These are phyloP conservation scores for Colletotrichum horii DNA, from an alignment of 2,329 filamentous ascomycete species.

Conservation along the genomic window DNA sequence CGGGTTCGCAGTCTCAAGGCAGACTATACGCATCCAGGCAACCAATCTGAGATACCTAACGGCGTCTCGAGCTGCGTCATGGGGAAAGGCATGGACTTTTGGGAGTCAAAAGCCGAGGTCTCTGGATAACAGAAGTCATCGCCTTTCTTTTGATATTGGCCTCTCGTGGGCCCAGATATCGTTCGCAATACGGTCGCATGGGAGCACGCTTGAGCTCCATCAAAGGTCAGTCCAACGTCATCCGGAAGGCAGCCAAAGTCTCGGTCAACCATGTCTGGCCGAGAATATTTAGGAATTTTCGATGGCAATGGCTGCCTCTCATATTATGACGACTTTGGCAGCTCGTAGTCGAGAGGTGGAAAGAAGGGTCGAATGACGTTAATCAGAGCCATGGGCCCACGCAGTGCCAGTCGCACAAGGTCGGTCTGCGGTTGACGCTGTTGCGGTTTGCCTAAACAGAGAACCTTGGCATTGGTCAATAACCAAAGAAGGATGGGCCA, in stretches of 20 bases:
- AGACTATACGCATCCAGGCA: not conserved
- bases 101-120: too few relatives aligned
- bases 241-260: not conserved
- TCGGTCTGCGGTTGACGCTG: not conserved
- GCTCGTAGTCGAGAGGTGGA: not conserved
- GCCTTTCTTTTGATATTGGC: not conserved
- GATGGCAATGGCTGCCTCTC: not conserved
- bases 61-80: not conserved
- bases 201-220: not conserved
- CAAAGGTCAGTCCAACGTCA: not conserved
- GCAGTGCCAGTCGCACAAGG: not conserved
- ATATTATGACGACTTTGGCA: not conserved
- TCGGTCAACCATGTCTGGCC: not conserved
- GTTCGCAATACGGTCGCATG: not conserved
- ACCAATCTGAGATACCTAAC: not conserved
- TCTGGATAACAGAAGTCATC: not conserved
- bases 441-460: not conserved
- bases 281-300: not conserved
- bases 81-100: too few relatives aligned
- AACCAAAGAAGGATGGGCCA: not conserved
- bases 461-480: not conserved
- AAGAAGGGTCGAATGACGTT: not conserved
- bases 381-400: not conserved
- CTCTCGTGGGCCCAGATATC: not conserved
- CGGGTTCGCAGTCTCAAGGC: not conserved